Evolutionary conservation across 2,329 filamentous ascomycete species (phyloP).

Genomic region (Exophiala viscosa): DNA sequence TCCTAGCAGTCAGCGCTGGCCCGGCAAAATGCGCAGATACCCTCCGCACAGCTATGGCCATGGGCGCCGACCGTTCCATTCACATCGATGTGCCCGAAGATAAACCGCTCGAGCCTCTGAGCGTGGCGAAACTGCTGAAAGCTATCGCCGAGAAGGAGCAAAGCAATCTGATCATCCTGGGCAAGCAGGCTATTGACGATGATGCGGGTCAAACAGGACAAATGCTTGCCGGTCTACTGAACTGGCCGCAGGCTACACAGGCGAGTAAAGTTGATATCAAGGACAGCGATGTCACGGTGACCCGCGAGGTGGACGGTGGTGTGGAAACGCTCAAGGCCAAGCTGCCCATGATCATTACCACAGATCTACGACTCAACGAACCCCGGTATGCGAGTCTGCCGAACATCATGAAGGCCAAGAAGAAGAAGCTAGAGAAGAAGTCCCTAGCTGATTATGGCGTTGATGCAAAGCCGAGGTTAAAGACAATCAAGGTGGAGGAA

Average conservation of each 20-base stretch:
- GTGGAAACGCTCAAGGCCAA: conserved; percentile 82
- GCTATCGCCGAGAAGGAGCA: conserved; percentile 78
- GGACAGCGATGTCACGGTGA: conserved; percentile 69
- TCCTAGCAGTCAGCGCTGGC: conserved; percentile 83
- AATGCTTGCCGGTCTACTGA: conserved; percentile 90
- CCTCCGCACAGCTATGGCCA: conserved; percentile 94
- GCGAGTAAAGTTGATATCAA: conserved; percentile 76
- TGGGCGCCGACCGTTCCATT: conserved; percentile 90
- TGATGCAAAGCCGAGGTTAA: conserved; percentile 70
- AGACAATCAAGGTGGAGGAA: conserved; percentile 87
- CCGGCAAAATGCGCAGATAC: conserved; percentile 83
- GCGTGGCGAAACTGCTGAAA: conserved; percentile 85
- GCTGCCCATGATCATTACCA: conserved; percentile 91
- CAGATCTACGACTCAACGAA: conserved; percentile 90
- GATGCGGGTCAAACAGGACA: conserved; percentile 94
- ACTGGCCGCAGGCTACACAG: conserved; percentile 93
- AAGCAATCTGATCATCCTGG: conserved; percentile 86
- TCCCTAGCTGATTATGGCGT: conserved; percentile 77
- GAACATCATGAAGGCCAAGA: conserved; percentile 99
- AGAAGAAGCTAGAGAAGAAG: conserved; percentile 97
- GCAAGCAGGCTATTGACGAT: conserved; percentile 98
- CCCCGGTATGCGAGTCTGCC: conserved; percentile 91
- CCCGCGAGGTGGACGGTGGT: conserved; percentile 90
- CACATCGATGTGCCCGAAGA: conserved; percentile 77
- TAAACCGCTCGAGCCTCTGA: conserved; percentile 73